Conservation (phyloP, 1,139 yeast genomes). For the Magnusiomyces fungicola region DNA sequence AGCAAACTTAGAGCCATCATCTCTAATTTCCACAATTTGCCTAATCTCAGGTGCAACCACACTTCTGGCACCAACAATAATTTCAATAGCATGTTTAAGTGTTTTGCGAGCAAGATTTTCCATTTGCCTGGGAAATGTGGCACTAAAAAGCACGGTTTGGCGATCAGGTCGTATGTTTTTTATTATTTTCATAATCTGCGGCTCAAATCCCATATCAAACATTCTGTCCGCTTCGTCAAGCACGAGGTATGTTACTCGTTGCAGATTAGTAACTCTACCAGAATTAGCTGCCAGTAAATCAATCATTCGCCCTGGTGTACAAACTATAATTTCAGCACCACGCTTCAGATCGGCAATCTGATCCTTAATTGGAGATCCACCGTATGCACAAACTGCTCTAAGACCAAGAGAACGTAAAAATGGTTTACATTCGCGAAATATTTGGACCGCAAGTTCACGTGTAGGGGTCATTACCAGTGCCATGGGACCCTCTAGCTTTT, state of each 20-base stretch:
- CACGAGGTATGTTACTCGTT: constrained; percentile 69
- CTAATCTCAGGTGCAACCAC: constrained; percentile 76
- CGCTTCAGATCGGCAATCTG: constrained; percentile 76
- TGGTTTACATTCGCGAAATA: constrained; percentile 55
- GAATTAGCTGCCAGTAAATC: constrained; percentile 80
- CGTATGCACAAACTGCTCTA: constrained; percentile 75
- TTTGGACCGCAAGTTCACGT: constrained; percentile 84
- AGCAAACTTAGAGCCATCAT: constrained; percentile 46
- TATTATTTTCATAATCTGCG: constrained; percentile 81
- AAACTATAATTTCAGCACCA: constrained; percentile 77
- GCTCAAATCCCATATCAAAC: constrained; percentile 97
- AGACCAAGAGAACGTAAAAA: constrained; percentile 48
- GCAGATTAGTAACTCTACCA: constrained; percentile 67
- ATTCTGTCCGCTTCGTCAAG: constrained; percentile 95
- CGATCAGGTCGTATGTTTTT: constrained; percentile 75
- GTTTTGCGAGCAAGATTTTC: constrained; percentile 65
- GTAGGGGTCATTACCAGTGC: constrained; percentile 87
- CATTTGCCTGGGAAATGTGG: constrained; percentile 80
- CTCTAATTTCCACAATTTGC: constrained; percentile 57
- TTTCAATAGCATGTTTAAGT: constrained; percentile 58
- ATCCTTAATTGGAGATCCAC: constrained; percentile 80
- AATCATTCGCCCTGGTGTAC: constrained; percentile 93
- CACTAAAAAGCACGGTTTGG: constrained; percentile 90
- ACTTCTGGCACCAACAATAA: constrained; percentile 75
- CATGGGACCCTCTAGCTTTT: constrained; percentile 61